Evolutionary conservation across 2,329 filamentous ascomycete species (phyloP).

Genomic region (Pseudogymnoascus sp.): DNA sequence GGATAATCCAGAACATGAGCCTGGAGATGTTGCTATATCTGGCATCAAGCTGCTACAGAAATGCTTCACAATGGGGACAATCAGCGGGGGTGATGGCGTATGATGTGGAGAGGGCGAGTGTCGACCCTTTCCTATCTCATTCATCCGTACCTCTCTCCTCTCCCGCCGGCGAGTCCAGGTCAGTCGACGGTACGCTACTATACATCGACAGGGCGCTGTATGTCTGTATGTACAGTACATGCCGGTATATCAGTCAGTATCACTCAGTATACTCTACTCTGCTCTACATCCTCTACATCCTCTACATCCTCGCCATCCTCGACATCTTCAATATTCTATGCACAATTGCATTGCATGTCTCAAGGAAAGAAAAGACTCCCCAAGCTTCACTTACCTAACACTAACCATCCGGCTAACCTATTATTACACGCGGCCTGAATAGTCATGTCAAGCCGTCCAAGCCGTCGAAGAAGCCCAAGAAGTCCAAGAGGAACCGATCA

Average conservation of each 20-base stretch:
- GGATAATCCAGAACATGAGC: not conserved
- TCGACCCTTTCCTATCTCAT: not conserved
- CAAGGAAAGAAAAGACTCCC: not conserved
- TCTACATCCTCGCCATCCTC: not conserved
- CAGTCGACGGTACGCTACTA: not conserved
- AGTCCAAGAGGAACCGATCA: not conserved
- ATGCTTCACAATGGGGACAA: not conserved
- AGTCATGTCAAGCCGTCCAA: not conserved
- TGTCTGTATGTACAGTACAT: not conserved
- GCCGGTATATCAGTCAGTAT: not conserved
- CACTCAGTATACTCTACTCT: not conserved
- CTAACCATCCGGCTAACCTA: not conserved
- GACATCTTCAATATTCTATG: not conserved
- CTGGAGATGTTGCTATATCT: not conserved
- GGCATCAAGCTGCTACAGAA: not conserved
- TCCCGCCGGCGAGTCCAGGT: not conserved
- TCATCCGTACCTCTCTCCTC: not conserved
- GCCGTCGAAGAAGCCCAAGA: not conserved
- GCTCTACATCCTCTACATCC: not conserved
- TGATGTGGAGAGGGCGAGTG: not conserved
- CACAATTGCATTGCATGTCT: not conserved
- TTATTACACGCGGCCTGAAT: not conserved
- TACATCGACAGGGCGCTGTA: not conserved
- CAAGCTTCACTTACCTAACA: not conserved
- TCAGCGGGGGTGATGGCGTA: not conserved